Evolutionary conservation across 768 basidiomycete genomes (phyloP), one percentile per base, ranked within the genome.

Genomic region (Lanmaoa rubissima): DNA sequence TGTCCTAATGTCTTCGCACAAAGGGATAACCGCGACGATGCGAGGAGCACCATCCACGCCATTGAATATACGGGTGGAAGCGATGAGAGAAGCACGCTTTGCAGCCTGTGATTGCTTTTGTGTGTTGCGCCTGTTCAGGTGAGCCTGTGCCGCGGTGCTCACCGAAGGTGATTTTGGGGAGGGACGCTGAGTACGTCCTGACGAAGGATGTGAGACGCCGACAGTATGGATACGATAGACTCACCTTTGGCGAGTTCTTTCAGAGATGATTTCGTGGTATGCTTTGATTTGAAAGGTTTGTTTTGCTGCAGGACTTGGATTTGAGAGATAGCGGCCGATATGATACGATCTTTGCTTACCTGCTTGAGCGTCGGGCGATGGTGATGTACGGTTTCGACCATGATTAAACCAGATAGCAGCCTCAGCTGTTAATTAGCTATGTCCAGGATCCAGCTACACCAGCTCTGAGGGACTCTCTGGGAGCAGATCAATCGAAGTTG

Each of bases 241-340:
- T 36, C 43, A 86, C 94, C 94, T 79, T 96, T 96, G 34, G 92
- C 86, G 42, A 82, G 81, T 44, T 92, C 90, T 72, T 90, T 94
- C 39, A 97, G 65, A 0, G 89, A 79, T 1, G 88, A 84, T 74
- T 97, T 97, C 13, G 90, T 83, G 2, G 93, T 83, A 77, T 94
- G 91, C 69, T 86, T 90, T 2, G 92, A 92, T 75, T 98, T 98
- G 79, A 90, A 98, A 2, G 82, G 63, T 72, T 98, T 98, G 74
- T 98, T 97, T 79, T 85, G 76, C 92, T 94, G 60, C 16, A 19
- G 44, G 51, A 47, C 39, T 47, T 45, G 41, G 35, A 32, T 52
- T 46, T 24, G 38, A 58, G 43, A 19, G 38, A 45, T 5, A 19
- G 35, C 21, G 41, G 41, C 42, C 39, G 42, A 44, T 24, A 24